phyloP scores from a whole-genome alignment of 2,329 filamentous ascomycete species.

The Cryphonectria japonica region DNA sequence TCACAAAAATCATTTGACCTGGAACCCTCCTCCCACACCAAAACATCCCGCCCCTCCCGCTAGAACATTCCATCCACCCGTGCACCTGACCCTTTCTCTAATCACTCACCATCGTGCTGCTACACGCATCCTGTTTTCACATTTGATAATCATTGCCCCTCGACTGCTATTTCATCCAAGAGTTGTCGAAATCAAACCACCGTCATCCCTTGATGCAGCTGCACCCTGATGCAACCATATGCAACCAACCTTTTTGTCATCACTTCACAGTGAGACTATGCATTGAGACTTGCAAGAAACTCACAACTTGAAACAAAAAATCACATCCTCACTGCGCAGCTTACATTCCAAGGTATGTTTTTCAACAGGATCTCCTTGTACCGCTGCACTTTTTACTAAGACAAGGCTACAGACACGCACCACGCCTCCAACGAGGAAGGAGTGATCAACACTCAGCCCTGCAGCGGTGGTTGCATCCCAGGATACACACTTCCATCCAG shows the following conservation, averaged over 20 bases:
- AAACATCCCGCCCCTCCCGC: background rate
- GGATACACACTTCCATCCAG: background rate
- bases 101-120: background rate
- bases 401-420: background rate
- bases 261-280: background rate
- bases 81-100: background rate
- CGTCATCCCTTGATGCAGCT: background rate
- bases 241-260: background rate
- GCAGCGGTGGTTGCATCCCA: background rate
- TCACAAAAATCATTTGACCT: too few species aligned
- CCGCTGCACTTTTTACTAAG: background rate
- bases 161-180: background rate
- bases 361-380: background rate
- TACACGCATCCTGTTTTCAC: background rate
- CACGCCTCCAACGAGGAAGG: background rate
- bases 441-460: background rate
- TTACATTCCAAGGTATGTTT: background rate
- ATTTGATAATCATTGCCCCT: background rate
- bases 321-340: background rate
- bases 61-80: background rate
- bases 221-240: background rate
- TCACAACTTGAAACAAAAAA: background rate
- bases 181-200: background rate
- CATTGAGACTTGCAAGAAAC: background rate
- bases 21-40: background rate